Evolutionary conservation across 768 basidiomycete species (phyloP).

Genomic region (Boletus subparvulus): DNA sequence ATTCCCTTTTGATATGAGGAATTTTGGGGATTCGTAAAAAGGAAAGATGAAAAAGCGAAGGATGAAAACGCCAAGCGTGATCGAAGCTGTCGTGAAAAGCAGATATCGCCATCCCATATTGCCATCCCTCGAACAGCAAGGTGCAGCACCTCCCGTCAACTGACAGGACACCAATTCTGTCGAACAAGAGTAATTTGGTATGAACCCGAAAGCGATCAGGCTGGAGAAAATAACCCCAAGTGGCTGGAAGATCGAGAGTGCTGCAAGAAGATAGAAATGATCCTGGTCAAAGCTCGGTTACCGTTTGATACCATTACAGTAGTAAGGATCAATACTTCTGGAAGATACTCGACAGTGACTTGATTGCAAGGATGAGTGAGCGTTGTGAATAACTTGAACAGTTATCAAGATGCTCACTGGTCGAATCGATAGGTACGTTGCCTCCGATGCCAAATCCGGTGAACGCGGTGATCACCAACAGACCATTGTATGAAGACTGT

Average conservation of each 20-base stretch:
- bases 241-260: conserved; percentile 9
- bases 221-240: not conserved
- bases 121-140: conserved; percentile 15
- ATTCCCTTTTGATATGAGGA: conserved; percentile 14
- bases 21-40: conserved; percentile 16
- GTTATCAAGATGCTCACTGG: not conserved
- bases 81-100: conserved; percentile 4
- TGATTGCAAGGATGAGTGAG: not conserved
- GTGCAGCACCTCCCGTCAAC: conserved; percentile 8
- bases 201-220: conserved; percentile 8
- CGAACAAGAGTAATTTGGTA: conserved; percentile 18
- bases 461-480: conserved; percentile 8
- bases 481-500: conserved; percentile 10
- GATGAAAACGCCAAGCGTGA: conserved; percentile 14
- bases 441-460: conserved; percentile 16
- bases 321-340: not conserved
- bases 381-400: not conserved
- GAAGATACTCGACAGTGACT: conserved; percentile 17
- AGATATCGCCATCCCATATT: conserved; percentile 25
- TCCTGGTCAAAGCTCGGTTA: conserved; percentile 2
- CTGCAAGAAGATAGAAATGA: conserved; percentile 16
- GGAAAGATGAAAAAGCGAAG: conserved; percentile 19
- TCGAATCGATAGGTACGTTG: conserved; percentile 16
- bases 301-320: no score
- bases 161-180: conserved; percentile 9